Conservation (phyloP, 352 stramenopile genomes). For the Phytophthora megakarya region DNA sequence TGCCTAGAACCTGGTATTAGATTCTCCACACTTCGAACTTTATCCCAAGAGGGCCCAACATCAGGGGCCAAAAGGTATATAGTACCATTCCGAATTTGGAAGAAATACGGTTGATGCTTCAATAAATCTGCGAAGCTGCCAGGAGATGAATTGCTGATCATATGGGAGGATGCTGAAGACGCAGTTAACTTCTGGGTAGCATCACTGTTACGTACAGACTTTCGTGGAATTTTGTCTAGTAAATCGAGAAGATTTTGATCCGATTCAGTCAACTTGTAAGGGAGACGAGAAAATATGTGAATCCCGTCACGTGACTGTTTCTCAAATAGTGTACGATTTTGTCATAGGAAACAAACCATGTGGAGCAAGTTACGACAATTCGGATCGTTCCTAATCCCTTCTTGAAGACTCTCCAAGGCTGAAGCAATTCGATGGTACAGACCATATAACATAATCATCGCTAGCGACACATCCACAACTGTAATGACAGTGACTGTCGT, state of each 20-base stretch:
- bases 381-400: neutral
- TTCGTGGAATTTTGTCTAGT: neutral
- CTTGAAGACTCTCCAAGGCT: neutral
- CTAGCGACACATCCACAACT: neutral
- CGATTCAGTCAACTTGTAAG: constrained; percentile 1
- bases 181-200: neutral
- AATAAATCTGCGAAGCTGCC: neutral
- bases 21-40: neutral
- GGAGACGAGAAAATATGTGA: constrained; percentile 5
- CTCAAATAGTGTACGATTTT: neutral
- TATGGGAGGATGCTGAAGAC: neutral
- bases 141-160: neutral
- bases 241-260: constrained; percentile 7
- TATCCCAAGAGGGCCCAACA: neutral
- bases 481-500: constrained; percentile 7
- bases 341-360: neutral
- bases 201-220: neutral
- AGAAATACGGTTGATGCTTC: neutral
- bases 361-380: constrained; percentile 1
- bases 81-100: neutral
- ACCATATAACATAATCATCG: constrained; percentile 1
- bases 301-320: constrained; percentile 7
- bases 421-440: neutral
- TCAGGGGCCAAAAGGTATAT: constrained; percentile 4
- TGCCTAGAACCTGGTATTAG: neutral